Base-by-base conservation (phyloP, 2,329 filamentous ascomycete species). In the Zasmidium citrigriseum region DNA sequence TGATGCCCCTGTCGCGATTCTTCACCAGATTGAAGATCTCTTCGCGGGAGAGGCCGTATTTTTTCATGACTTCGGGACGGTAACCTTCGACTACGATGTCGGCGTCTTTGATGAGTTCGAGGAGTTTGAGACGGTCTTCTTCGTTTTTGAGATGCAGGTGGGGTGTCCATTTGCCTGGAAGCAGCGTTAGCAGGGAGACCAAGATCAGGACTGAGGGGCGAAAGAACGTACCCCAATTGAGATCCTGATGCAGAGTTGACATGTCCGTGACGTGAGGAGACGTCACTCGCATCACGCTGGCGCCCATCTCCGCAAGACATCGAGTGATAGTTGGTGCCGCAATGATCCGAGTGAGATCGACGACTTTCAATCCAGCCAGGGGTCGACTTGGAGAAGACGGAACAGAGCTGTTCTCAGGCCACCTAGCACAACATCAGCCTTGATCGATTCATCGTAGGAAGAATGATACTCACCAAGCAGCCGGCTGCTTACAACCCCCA, bases 331-430 rank as follows among this genome's bases (percentile, higher is more conserved):
- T 84, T n/a, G 89, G 89, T 0, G 88, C 89, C 2, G 89, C 89
- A 62, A 92, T 90, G 67, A 91, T 86, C 44, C 89, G 85, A 68
- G 88, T 89, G 25, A 92, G 76, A 69, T 93, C 89, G 4, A 92
- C 80, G 4, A 92, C 88, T 63, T 87, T 88, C 70, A 91, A 80
- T 0, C 89, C 89, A 5, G 68, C 79, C 59, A 77, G 85, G 66
- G 65, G 72, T 46, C 75, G 47, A 73, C 68, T 55, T 72, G 53
- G 66, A 44, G 29, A 64, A 27, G 62, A 65, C 10, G 65, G 59
- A 29, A 74, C 16, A 67, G 72, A 58, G 68, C 52, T 25, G 16
- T 65, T 52, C 22, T 66, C 63, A 3, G 61, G 65, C 65, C 66
- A 65, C n/a, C n/a, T n/a, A n/a, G n/a, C n/a, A n/a, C n/a, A n/a